phyloP scores from a whole-genome alignment of 345 rosid genomes.

The Acer negundo region DNA sequence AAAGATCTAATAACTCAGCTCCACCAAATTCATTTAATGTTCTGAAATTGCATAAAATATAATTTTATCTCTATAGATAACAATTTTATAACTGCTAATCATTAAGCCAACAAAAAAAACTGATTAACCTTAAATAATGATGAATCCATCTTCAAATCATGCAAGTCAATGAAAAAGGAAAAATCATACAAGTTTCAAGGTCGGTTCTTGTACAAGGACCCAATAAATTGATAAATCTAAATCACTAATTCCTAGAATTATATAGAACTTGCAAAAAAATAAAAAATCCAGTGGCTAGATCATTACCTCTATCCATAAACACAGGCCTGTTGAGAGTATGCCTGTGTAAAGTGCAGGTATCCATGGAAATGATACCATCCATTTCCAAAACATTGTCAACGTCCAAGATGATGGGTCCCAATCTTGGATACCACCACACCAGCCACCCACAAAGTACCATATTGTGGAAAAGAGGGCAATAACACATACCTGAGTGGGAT shows the following conservation, averaged over 20 bases:
- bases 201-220: not conserved
- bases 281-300: not conserved
- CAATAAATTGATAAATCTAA: not conserved
- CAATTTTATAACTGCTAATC: not conserved
- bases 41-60: not conserved
- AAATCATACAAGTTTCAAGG: not conserved
- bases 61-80: not conserved
- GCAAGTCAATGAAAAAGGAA: not conserved
- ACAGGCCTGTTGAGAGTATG: constrained; percentile 55
- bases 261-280: not conserved
- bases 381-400: constrained; percentile 47
- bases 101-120: not conserved
- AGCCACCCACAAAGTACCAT: constrained; percentile 53
- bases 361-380: constrained; percentile 62
- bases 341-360: constrained; percentile 63
- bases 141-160: not conserved
- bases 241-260: not conserved
- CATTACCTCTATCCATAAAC: constrained; percentile 68
- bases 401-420: constrained; percentile 46
- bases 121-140: not conserved
- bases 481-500: constrained; percentile 42
- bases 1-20: not conserved
- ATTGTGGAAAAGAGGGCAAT: constrained; percentile 46
- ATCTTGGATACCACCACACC: constrained; percentile 30
- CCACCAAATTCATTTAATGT: not conserved